These are phyloP conservation scores for Phalaenopsis hybrid DNA, from an alignment of 116 monocot species.

Conservation along the genomic window DNA sequence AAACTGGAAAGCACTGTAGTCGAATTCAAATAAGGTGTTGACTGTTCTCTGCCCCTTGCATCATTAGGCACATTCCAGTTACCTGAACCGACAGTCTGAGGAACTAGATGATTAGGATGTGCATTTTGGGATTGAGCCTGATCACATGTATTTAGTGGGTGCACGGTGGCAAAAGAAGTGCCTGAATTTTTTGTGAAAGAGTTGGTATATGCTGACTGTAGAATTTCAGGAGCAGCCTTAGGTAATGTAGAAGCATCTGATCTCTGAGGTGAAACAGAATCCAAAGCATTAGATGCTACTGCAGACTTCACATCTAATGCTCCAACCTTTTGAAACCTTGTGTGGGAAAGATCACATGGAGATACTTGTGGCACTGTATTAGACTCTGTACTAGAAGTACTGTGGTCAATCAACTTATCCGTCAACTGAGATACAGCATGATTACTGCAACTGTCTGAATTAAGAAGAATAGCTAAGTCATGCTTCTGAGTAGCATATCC, in stretches of 20 bases:
- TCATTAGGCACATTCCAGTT: neutral
- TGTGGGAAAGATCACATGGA: neutral
- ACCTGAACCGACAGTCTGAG: neutral
- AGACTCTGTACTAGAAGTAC: slow-evolving; percentile 11
- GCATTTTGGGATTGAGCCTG: too few species aligned
- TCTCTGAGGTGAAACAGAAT: slow-evolving; percentile 14
- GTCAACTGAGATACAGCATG: neutral
- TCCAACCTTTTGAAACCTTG: neutral
- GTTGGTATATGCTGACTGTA: slow-evolving; percentile 7
- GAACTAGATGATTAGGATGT: neutral
- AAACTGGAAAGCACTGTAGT: slow-evolving; percentile 11
- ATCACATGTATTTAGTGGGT: too few species aligned
- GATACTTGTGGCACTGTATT: neutral
- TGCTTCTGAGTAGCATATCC: neutral
- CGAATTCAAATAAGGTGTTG: slow-evolving; percentile 12
- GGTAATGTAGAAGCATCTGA: slow-evolving; percentile 11
- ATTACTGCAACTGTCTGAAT: neutral
- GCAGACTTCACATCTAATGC: neutral
- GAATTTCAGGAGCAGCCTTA: neutral
- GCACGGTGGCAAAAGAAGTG: neutral
- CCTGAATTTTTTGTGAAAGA: neutral
- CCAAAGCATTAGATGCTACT: neutral
- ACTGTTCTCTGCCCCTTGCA: neutral
- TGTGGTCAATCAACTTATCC: neutral
- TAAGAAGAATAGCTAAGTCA: neutral